Base-by-base conservation (phyloP, 2,329 filamentous ascomycete species). In the Chaetomiaceae sp. region DNA sequence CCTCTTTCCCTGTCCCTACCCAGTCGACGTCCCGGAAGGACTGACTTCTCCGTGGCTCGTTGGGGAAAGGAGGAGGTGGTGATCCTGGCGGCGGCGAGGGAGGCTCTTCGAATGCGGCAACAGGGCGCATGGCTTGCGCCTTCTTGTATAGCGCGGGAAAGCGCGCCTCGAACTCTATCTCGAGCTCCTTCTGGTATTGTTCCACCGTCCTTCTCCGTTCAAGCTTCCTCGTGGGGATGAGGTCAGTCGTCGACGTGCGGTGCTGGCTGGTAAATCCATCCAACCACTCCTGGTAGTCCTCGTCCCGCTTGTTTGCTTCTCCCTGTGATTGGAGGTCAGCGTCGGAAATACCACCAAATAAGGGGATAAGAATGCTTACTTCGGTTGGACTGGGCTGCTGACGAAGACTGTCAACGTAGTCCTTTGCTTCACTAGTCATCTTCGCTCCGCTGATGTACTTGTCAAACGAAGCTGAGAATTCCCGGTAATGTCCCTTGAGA, bases 401-500 rank as follows among this genome's bases (percentile, higher is more conserved):
- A n/a, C 69, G 63, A 9, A 73, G 61, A 37, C 68, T 64, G 40
- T 73, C 73, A 2, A 71, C 53, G 51, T 74, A 72, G 38, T 71
- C 66, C 33, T 68, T 69, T n/a, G 70, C 70, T 7, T 67, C 68
- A 20, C 69, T 65, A 1, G 70, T 72, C 62, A 71, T 76, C 55
- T 68, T 74, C 27, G 66, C 61, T 4, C 71, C 73, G 18, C 68
- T 69, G 54, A 80, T 76, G 55, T 78, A 75, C 54, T 74, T 75
- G 54, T 74, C 73, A 56, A 79, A 81, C 0, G 75, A 77, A 23
- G 70, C 68, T 14, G 76, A 77, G 55, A 81, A 81, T 56, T 81
- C 78, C 42, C 72, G 71, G 61, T 77, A 82, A 48, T 79, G 76
- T 0, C 79, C 78, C 60, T 80, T 80, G 30, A 82, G 69, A 7